A percentile compares a stretch with the other conserved stretches of the same genome.
Evolutionary conservation across 2,329 filamentous ascomycete genomes (phyloP).

Genomic region (Sphaerulina populicola): DNA sequence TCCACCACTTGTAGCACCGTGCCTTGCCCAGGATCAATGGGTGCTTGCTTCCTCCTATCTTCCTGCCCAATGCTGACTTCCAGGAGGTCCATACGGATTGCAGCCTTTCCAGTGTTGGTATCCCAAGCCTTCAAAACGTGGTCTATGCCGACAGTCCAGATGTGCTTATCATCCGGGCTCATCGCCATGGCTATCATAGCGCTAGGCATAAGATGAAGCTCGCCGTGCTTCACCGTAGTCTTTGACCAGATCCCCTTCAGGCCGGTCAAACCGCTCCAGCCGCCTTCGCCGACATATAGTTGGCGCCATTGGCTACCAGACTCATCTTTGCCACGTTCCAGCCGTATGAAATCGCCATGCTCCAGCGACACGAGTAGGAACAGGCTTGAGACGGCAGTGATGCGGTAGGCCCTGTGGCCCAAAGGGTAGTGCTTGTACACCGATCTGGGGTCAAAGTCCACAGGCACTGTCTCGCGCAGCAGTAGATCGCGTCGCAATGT

Average conservation of each 20-base stretch:
- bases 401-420: constrained; percentile 70
- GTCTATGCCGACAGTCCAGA: constrained; percentile 80
- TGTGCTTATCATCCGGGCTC: constrained; percentile 44
- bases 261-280: constrained; percentile 57
- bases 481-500: constrained; percentile 78
- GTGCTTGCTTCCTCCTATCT: constrained; percentile 39
- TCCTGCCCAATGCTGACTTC: constrained; percentile 46
- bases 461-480: constrained; percentile 47
- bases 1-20: constrained; percentile 64
- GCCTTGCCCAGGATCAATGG: constrained; percentile 69
- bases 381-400: constrained; percentile 64
- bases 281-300: constrained; percentile 61
- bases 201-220: constrained; percentile 57
- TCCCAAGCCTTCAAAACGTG: constrained; percentile 89
- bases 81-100: constrained; percentile 69
- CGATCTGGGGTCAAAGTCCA: constrained; percentile 65
- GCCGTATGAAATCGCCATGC: constrained; percentile 64
- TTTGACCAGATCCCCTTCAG: constrained; percentile 55
- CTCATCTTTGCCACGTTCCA: constrained; percentile 54
- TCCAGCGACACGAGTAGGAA: constrained; percentile 73
- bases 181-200: constrained; percentile 54
- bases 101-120: constrained; percentile 66
- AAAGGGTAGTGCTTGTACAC: constrained; percentile 69
- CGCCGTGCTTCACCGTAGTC: constrained; percentile 56
- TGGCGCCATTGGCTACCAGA: constrained; percentile 58